Evolutionary conservation across 2,329 filamentous ascomycete genomes (phyloP).

Genomic region (Xylaria sp.): DNA sequence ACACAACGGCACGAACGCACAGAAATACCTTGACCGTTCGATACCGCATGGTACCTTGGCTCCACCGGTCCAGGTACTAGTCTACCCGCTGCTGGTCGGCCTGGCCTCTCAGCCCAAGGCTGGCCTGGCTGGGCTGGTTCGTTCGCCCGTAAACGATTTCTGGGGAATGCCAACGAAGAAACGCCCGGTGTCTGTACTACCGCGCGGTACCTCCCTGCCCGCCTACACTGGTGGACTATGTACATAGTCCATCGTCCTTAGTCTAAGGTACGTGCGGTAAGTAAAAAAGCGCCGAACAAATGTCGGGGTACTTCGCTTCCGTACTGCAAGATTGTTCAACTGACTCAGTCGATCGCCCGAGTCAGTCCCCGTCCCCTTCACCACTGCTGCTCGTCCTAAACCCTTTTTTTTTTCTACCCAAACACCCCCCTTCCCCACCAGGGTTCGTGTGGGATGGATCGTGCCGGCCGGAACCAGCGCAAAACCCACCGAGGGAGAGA

Average conservation of each 20-base stretch:
- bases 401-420: not conserved
- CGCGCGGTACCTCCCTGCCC: slow-evolving; percentile 13
- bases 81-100: slow-evolving; percentile 5
- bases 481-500: slow-evolving; percentile 1
- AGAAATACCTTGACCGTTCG: not conserved
- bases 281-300: slow-evolving; percentile 6
- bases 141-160: slow-evolving; percentile 12
- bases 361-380: slow-evolving; percentile 11
- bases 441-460: slow-evolving; percentile 6
- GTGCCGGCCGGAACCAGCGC: slow-evolving; percentile 23
- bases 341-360: slow-evolving; percentile 25
- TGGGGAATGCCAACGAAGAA: slow-evolving; percentile 16
- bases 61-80: slow-evolving; percentile 19
- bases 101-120: slow-evolving; percentile 1
- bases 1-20: not conserved
- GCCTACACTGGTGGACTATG: not conserved
- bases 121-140: not conserved
- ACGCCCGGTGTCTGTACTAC: slow-evolving; percentile 3
- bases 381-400: not conserved
- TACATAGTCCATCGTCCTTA: slow-evolving; percentile 1
- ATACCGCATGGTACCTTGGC: not conserved
- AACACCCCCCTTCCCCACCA: slow-evolving; percentile 6
- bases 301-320: not conserved
- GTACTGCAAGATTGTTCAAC: not conserved
- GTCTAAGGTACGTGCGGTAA: slow-evolving; percentile 5